These are phyloP conservation scores for Ceratocystis smalleyi DNA, from an alignment of 2,329 filamentous ascomycete species.

Conservation along the genomic window DNA sequence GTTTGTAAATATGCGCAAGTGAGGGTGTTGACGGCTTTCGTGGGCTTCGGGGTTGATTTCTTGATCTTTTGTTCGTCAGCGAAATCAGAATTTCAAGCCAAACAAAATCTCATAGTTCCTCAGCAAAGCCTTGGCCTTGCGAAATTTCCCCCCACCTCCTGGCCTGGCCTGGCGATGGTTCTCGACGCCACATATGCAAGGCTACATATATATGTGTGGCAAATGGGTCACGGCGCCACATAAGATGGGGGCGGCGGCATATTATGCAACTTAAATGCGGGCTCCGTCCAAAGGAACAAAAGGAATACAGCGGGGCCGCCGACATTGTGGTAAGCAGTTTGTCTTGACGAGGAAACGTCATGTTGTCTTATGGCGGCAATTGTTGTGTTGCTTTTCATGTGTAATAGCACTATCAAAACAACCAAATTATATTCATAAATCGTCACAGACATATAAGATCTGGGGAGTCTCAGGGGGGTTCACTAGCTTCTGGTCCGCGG, in stretches of 20 bases:
- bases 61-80: not conserved
- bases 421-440: slow-evolving; percentile 6
- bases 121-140: not conserved
- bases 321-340: not conserved
- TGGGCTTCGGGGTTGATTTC: not conserved
- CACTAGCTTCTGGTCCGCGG: not conserved
- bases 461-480: not conserved
- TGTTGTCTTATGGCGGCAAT: not conserved
- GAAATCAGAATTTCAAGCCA: not conserved
- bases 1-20: not conserved
- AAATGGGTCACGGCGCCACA: not conserved
- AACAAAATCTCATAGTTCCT: not conserved
- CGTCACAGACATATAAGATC: slow-evolving; percentile 7
- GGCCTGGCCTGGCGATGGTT: not conserved
- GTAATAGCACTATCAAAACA: not conserved
- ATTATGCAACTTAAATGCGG: not conserved
- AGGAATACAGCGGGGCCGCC: not conserved
- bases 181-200: slow-evolving; percentile 5
- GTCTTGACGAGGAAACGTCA: not conserved
- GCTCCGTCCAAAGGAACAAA: not conserved
- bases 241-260: too few species aligned
- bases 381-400: not conserved
- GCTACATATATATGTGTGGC: not conserved
- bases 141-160: slow-evolving; percentile 7
- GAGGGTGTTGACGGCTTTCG: not conserved